These are phyloP conservation scores for Fusarium sp. DNA, from an alignment of 2,329 filamentous ascomycete species.

Conservation along the genomic window DNA sequence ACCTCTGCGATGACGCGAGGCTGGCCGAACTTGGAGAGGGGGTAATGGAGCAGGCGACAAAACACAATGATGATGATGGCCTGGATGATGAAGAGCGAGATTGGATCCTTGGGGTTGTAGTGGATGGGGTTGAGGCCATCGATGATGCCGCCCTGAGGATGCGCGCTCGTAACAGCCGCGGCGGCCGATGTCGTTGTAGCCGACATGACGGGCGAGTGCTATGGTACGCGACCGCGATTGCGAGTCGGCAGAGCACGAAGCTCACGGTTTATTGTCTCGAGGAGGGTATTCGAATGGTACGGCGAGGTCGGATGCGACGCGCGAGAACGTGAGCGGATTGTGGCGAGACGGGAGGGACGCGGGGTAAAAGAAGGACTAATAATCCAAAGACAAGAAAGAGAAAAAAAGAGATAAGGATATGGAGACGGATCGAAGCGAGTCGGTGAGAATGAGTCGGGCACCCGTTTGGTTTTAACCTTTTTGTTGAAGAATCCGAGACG, in stretches of 20 bases:
- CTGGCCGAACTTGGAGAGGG: slow-evolving; percentile 77
- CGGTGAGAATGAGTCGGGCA: slow-evolving; percentile 2
- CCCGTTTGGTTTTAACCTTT: slow-evolving; percentile 2
- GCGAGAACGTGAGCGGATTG: background rate
- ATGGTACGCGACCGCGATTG: background rate
- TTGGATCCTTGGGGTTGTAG: slow-evolving; percentile 74
- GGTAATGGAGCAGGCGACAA: slow-evolving; percentile 69
- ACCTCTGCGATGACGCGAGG: slow-evolving; percentile 86
- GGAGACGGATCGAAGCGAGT: background rate
- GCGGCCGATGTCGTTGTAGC: slow-evolving; percentile 42
- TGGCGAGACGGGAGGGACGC: background rate
- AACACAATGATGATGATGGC: slow-evolving; percentile 58
- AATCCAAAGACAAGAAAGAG: background rate
- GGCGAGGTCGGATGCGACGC: background rate
- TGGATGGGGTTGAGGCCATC: slow-evolving; percentile 73
- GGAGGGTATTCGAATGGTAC: background rate
- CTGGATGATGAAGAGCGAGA: slow-evolving; percentile 55
- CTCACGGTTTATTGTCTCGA: background rate
- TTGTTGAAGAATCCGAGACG: background rate
- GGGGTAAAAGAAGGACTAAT: background rate
- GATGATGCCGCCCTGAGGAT: slow-evolving; percentile 67
- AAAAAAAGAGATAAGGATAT: background rate
- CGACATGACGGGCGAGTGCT: slow-evolving; percentile 26
- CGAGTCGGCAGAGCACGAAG: background rate
- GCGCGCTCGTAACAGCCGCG: slow-evolving; percentile 46